Conservation (phyloP, 768 basidiomycete species). For the Mycena capillaripes region DNA sequence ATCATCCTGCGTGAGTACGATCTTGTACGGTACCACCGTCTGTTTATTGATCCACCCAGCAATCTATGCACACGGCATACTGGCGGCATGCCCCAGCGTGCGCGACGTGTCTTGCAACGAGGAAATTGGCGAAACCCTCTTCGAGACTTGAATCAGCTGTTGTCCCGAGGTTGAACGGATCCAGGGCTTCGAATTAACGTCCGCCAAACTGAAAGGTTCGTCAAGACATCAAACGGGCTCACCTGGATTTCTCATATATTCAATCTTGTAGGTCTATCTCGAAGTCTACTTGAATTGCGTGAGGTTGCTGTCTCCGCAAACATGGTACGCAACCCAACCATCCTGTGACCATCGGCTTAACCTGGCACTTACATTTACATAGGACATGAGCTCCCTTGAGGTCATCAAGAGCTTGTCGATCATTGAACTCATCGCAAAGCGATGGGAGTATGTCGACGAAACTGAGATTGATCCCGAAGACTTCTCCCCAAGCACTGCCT, state of each 20-base stretch:
- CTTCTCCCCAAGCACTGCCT: not conserved
- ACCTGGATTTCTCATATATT: too few relatives aligned
- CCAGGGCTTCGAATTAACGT: constrained; percentile 1
- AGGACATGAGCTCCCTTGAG: constrained; percentile 9
- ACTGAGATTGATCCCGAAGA: constrained; percentile 10
- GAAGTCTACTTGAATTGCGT: not conserved
- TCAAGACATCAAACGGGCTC: not conserved
- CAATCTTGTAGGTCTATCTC: not conserved
- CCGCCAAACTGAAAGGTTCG: constrained; percentile 2
- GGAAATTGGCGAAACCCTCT: not conserved
- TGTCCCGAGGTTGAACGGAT: constrained; percentile 8
- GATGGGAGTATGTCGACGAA: not conserved
- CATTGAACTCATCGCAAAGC: constrained; percentile 3
- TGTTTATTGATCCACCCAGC: not conserved
- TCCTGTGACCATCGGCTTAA: too few relatives aligned
- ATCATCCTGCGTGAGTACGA: constrained; percentile 14
- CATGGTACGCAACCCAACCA: not conserved
- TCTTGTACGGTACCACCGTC: not conserved
- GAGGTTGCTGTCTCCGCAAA: not conserved
- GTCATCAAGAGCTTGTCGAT: constrained; percentile 4
- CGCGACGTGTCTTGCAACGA: constrained; percentile 25
- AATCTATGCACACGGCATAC: constrained; percentile 2
- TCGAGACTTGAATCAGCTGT: constrained; percentile 6
- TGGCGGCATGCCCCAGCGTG: constrained; percentile 15
- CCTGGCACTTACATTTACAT: not conserved